Evolutionary conservation across 345 rosid species (phyloP).

Genomic region (Eutrema heterophyllum): DNA sequence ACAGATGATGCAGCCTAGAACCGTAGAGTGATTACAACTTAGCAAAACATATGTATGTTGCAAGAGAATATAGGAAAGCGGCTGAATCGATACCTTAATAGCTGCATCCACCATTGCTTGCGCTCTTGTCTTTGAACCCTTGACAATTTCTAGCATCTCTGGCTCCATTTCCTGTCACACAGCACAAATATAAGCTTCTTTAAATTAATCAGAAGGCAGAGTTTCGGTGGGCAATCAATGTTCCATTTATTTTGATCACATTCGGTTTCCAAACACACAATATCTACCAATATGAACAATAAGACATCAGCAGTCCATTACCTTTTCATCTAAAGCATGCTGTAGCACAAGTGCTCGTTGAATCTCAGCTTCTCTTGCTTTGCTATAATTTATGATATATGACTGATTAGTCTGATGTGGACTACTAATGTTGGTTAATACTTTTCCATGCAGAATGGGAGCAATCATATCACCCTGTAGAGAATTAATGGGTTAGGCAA

Average conservation of each 20-base stretch:
- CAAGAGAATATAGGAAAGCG: neutral
- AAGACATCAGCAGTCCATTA: constrained; percentile 21
- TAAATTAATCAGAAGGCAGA: constrained; percentile 24
- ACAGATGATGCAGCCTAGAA: constrained; percentile 65
- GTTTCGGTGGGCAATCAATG: neutral
- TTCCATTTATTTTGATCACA: neutral
- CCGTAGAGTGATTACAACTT: neutral
- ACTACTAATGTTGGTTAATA: constrained; percentile 29
- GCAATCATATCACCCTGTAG: constrained; percentile 43
- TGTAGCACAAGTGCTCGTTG: constrained; percentile 50
- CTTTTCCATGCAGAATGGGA: constrained; percentile 37
- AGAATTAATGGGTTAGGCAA: constrained; percentile 2
- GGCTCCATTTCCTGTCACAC: constrained; percentile 61
- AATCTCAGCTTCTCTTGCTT: constrained; percentile 57
- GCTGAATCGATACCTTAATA: constrained; percentile 50
- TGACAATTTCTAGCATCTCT: constrained; percentile 58
- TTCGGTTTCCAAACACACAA: neutral
- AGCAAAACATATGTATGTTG: neutral
- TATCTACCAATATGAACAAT: constrained; percentile 7
- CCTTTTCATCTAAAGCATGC: constrained; percentile 59
- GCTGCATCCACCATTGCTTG: constrained; percentile 83
- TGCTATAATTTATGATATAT: constrained; percentile 31
- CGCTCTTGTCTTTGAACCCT: constrained; percentile 65
- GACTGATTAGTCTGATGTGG: constrained; percentile 37
- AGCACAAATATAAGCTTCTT: constrained; percentile 30